Conservation (phyloP, 2,329 filamentous ascomycete species). For the Beauveria pseudobassiana region DNA sequence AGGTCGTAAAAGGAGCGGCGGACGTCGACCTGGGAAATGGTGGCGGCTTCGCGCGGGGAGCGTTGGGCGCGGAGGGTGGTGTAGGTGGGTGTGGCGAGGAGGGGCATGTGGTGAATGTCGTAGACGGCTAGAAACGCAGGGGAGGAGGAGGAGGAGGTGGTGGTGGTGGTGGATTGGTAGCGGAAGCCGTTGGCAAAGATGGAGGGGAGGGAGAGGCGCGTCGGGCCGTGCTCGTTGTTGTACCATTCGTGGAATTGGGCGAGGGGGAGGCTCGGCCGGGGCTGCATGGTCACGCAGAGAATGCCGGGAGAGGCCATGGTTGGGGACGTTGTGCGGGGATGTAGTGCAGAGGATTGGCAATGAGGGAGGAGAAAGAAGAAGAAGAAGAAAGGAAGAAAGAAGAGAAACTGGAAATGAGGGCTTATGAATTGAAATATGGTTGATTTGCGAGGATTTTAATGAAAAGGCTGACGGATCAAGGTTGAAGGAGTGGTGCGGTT, state of each 20-base stretch:
- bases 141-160: slow-evolving; percentile 35
- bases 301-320: slow-evolving; percentile 46
- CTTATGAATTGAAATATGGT: background rate
- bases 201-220: slow-evolving; percentile 66
- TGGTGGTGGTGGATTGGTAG: slow-evolving; percentile 39
- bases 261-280: slow-evolving; percentile 54
- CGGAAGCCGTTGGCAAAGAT: slow-evolving; percentile 71
- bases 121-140: slow-evolving; percentile 75
- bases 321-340: background rate
- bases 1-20: slow-evolving; percentile 65
- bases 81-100: slow-evolving; percentile 64
- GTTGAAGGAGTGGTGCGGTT: background rate
- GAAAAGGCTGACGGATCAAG: background rate
- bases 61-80: slow-evolving; percentile 53
- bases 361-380: background rate
- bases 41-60: slow-evolving; percentile 44
- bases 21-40: slow-evolving; percentile 53
- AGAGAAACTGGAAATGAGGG: background rate
- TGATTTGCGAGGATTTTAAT: background rate
- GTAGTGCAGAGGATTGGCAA: background rate
- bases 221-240: slow-evolving; percentile 85
- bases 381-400: too few species aligned
- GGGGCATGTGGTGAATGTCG: slow-evolving; percentile 68
- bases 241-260: slow-evolving; percentile 87
- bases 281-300: slow-evolving; percentile 83